phyloP scores from a whole-genome alignment of 2,329 filamentous ascomycete genomes.

The Albifimbria verrucaria region DNA sequence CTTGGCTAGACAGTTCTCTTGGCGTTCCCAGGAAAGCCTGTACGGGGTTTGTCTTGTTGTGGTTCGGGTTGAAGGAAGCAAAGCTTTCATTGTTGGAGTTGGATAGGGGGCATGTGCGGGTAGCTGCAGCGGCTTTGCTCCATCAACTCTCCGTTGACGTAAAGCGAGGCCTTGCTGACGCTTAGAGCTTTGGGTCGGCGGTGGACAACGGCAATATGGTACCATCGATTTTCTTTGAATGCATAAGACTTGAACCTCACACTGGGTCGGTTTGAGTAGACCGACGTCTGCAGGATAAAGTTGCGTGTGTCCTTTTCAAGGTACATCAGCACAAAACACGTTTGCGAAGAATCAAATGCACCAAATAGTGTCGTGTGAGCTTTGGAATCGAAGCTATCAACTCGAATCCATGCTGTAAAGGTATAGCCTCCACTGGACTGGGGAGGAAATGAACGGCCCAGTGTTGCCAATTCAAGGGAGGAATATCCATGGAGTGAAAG shows the following conservation, averaged over 20 bases:
- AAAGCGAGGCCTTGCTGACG: constrained; percentile 79
- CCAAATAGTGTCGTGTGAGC: constrained; percentile 95
- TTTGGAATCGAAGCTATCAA: constrained; percentile 80
- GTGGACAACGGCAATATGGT: constrained; percentile 89
- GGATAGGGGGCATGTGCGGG: constrained; percentile 69
- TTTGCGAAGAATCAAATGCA: constrained; percentile 86
- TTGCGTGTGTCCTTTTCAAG: constrained; percentile 90
- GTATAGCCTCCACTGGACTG: constrained; percentile 80
- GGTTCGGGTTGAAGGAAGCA: constrained; percentile 61
- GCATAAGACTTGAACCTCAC: constrained; percentile 84
- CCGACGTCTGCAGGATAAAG: constrained; percentile 93
- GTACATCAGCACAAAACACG: constrained; percentile 91
- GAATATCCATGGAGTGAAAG: constrained; percentile 83
- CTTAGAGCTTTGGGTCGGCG: constrained; percentile 71
- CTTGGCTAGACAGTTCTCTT: constrained; percentile 73
- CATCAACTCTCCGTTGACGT: constrained; percentile 88
- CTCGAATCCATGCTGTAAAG: constrained; percentile 81
- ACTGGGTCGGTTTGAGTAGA: constrained; percentile 80
- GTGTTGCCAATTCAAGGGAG: constrained; percentile 83
- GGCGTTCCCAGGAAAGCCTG: constrained; percentile 94
- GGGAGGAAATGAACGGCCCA: constrained; percentile 83
- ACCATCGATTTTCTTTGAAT: constrained; percentile 80
- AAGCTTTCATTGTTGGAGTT: constrained; percentile 65
- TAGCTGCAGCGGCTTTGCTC: constrained; percentile 91
- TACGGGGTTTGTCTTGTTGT: constrained; percentile 62